Evolutionary conservation across 305 asterid genomes (phyloP), one percentile per base, ranked within the genome.

Genomic region (Fraxinus albicans): DNA sequence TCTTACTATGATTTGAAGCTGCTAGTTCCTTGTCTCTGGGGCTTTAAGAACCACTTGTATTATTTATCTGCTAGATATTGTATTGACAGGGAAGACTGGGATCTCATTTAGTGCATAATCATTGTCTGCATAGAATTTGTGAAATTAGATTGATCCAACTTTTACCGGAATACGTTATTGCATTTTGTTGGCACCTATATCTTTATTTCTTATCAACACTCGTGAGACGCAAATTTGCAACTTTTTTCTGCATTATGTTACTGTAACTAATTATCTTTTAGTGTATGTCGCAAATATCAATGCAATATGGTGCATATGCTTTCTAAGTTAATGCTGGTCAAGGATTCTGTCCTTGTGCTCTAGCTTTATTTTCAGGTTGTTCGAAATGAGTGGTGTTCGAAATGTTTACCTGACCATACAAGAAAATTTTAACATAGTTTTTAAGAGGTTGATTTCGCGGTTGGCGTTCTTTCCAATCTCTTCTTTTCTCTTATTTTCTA

Each of bases 131-230:
- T 31, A 31, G 36, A 33, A 72, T 33, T 31, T 6, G 42, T 72
- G 76, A 72, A 72, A 72, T 17, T 72, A 72, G 76, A 72, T 72
- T 72, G 76, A 33, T 33, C 44, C 44, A 72, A 33, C 23, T 72
- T 33, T 7, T 42, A 72, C 76, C 5, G 25, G 23, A 72, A 15
- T 58, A 15, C 13, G 29, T 33, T 72, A 34, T 15, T 67, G 25
- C 42, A 31, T 33, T 34, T 33, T 31, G 77, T 33, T 17, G 27
- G 44, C 42, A 34, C 47, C 25, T 34, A 34, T 34, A 72, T 72
- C 47, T 72, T 33, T 17, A 34, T 72, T 29, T 72, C 77, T 15
- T 34, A 72, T 72, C 77, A n/a, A 72, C 77, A 31, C 35, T 17
- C 25, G 9, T 34, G 44, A 31, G 38, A 13, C 4, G 6, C 47